These are phyloP conservation scores for Gnaphalium uliginosum DNA, from an alignment of 129 eudicot species.

Conservation along the genomic window DNA sequence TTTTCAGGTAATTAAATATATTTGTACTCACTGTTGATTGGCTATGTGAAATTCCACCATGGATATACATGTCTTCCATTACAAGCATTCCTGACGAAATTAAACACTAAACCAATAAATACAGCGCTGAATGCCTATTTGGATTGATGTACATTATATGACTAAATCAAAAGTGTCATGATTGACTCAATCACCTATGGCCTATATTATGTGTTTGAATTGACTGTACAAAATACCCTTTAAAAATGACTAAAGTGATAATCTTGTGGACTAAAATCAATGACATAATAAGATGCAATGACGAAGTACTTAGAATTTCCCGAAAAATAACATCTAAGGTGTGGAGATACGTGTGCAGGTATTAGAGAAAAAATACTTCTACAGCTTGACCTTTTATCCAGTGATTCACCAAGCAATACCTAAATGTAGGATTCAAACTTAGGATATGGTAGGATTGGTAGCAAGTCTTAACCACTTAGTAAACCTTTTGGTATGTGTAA, in stretches of 20 bases:
- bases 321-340: background rate
- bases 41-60: constrained; percentile 31
- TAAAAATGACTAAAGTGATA: background rate
- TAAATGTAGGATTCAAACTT: background rate
- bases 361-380: background rate
- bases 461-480: too few relatives aligned
- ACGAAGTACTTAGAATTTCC: background rate
- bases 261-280: background rate
- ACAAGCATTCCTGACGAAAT: constrained; percentile 32
- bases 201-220: background rate
- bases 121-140: background rate
- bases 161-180: background rate
- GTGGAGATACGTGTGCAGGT: background rate
- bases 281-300: background rate
- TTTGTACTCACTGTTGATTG: constrained; percentile 39
- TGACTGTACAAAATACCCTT: background rate
- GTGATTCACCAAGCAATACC: background rate
- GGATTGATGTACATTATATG: background rate
- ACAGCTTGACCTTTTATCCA: background rate
- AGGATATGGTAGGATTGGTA: background rate
- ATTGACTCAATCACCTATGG: background rate
- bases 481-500: too few relatives aligned
- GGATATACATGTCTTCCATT: constrained; percentile 47
- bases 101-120: constrained; percentile 13
- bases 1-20: background rate